Evolutionary conservation across 1,284 basidiomycete species (phyloP), one percentile per base, ranked within the genome.

Genomic region (Cutaneotrichosporon sp.): DNA sequence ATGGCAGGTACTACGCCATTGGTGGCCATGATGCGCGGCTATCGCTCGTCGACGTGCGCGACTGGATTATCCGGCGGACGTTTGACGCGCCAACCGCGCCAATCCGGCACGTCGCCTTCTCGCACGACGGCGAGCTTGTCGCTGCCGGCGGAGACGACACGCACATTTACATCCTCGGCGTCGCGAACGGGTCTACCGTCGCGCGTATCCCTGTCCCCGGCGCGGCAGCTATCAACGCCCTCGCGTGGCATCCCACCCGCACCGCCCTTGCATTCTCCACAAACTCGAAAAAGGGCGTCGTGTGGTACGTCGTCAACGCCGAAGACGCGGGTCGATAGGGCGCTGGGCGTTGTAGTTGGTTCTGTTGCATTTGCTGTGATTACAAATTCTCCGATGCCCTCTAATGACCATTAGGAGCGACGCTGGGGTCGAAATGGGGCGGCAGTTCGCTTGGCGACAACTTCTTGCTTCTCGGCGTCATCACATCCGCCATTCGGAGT

Each of bases 1-100:
- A 46, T 44, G 2, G 5, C 46, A 64, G 63, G 36, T 72, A 49
- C 49, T 48, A 69, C 4, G 70, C 66, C 9, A 59, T 68, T 2
- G 71, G 68, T 12, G 71, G 71, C 2, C 65, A 68, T 42, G 70
- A 73, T 50, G 68, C 68, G 10, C 51, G 70, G 48, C 49, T 72
- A 38, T 65, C 62, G 33, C 45, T 71, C 22, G 60, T 68, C 36
- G 63, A 66, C 35, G 64, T 66, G 22, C 40, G 45, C 20, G 64
- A 69, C 48, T 72, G 69, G 68, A 65, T 68, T 38, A 64, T 63
- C 23, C 56, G 60, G 35, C 58, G 67, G 49, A 70, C 64, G 2
- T 70, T 62, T 44, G 66, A 70, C 57, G 56, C 61, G 14, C 66
- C 61, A 54, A 60, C 62, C 2, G 59, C 61, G 2, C 67, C 63